Percentiles rank a stretch among this genome's conserved stretches.
Evolutionary conservation across 805 yeast species (phyloP).

Genomic region (Candida peoriensis): DNA sequence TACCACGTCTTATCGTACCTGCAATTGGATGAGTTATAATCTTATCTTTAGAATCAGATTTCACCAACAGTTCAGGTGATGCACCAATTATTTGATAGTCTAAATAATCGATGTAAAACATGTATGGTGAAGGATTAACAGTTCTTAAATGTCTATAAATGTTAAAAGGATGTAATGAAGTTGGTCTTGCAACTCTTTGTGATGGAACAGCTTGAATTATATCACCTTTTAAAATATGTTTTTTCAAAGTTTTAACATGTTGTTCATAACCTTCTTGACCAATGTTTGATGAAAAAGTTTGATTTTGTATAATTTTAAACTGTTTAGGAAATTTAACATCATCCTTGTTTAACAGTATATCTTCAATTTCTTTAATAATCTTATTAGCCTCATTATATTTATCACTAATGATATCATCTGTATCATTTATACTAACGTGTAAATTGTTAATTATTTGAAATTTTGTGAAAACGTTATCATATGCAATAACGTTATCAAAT

Average conservation of each 20-base stretch:
- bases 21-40: conserved; percentile 97
- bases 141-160: conserved; percentile 91
- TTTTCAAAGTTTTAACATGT: conserved; percentile 70
- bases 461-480: conserved; percentile 91
- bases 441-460: conserved; percentile 87
- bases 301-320: conserved; percentile 60
- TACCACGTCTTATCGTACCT: conserved; percentile 90
- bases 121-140: conserved; percentile 95
- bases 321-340: conserved; percentile 67
- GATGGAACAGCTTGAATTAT: conserved; percentile 98
- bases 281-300: conserved; percentile 77
- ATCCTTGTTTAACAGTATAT: conserved; percentile 38
- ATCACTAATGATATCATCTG: conserved; percentile 29
- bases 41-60: conserved; percentile 65
- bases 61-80: conserved; percentile 90
- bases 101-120: conserved; percentile 86
- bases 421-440: conserved; percentile 34
- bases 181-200: conserved; percentile 93
- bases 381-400: conserved; percentile 49
- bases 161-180: conserved; percentile 93
- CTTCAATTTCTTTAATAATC: conserved; percentile 54
- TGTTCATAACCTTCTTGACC: conserved; percentile 91
- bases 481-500: conserved; percentile 84
- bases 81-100: conserved; percentile 97
- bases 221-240: conserved; percentile 86